A percentile compares a stretch with the other conserved stretches of the same genome.
phyloP scores from a whole-genome alignment of 2,329 filamentous ascomycete genomes.

The Sporothrix protearum region DNA sequence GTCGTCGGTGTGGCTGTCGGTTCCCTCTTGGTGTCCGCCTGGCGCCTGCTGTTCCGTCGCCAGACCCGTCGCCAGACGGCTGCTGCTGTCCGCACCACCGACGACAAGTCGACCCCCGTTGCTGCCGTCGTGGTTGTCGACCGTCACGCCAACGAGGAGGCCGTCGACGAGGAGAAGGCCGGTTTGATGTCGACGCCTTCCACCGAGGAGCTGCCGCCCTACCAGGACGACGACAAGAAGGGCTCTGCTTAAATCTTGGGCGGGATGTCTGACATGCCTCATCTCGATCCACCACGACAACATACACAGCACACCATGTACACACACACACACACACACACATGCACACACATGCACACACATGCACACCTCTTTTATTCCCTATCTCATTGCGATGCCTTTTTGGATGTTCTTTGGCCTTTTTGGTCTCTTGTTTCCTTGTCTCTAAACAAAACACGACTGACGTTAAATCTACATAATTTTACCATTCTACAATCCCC shows the following conservation, averaged over 20 bases:
- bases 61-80: conserved; percentile 30
- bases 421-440: neutral
- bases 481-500: neutral
- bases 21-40: conserved; percentile 57
- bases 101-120: conserved; percentile 36
- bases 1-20: conserved; percentile 65
- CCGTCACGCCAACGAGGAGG: conserved; percentile 36
- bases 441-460: neutral
- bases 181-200: conserved; percentile 40
- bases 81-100: conserved; percentile 30
- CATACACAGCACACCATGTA: neutral
- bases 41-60: conserved; percentile 46
- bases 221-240: conserved; percentile 32
- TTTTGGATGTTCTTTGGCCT: neutral
- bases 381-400: neutral
- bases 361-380: neutral
- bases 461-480: neutral
- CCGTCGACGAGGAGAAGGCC: conserved; percentile 47
- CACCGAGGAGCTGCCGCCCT: conserved; percentile 23
- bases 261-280: too few species aligned
- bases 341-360: neutral
- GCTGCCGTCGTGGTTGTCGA: neutral
- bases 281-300: neutral
- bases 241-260: neutral
- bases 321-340: neutral